Base-by-base conservation (phyloP, 1,139 yeast species). In the Protomyces macrosporus region DNA sequence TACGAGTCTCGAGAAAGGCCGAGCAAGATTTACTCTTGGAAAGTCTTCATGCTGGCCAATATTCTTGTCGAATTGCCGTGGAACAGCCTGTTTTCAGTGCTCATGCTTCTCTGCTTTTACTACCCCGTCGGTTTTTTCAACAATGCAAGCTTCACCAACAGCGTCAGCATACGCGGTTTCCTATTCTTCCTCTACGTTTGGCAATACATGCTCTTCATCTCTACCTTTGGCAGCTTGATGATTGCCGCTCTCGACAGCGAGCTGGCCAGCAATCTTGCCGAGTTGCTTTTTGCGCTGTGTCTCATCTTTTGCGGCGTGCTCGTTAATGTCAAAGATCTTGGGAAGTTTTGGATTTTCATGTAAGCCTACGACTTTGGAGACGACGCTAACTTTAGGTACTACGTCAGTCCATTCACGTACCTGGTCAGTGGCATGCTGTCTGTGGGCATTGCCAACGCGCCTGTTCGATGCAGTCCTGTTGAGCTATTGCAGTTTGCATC, bases 1-100 rank as follows among this genome's bases (percentile, higher is more conserved):
- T 85, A 76, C 69, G 88, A 85, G 72, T 85, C 81, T 23, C 78
- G 88, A 73, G 88, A 85, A 71, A 78, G 82, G 61, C 78, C 82
- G 55, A 83, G 87, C 6, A 84, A 83, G 70, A 84, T 87, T 30
- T 84, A 82, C 53, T 42, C 48, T 10, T 42, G 48, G 48, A 42
- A 42, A 42, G 48, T 42, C 48, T 42, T 42, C 48, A 42, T 42
- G 12, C 14, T 42, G 23, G 48, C 80, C 16, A 80, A 79, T 65
- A 71, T 72, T 48, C 63, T 74, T 14, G 73, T 77, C 45, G 84
- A 81, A 71, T 70, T 79, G 12, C 77, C 77, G 4, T 72, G 77
- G 70, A 75, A 77, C 57, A 66, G 79, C 42, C 57, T 72, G 70
- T 69, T 75, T 72, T 68, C 74, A 2, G 71, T 75, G 5, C 64